Percentiles rank a stretch among this genome's conserved stretches.
Conservation (phyloP, 1,139 yeast genomes). For the Arxiozyma bovina region DNA sequence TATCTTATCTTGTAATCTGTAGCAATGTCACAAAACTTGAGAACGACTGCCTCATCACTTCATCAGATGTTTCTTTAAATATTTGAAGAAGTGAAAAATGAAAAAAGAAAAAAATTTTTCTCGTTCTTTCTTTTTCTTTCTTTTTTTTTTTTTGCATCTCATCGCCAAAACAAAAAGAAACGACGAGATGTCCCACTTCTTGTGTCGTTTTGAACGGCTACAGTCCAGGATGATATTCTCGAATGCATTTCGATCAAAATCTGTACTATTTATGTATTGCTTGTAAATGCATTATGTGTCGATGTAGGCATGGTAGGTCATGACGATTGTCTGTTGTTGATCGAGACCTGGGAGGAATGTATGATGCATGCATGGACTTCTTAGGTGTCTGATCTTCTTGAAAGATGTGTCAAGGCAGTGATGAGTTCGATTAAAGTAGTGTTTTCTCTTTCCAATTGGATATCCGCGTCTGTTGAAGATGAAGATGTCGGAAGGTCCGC, state of each 20-base stretch:
- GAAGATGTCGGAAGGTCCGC: not conserved
- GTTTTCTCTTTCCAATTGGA: not conserved
- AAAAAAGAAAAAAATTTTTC: no score
- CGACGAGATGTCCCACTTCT: not conserved
- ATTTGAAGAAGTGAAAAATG: not conserved
- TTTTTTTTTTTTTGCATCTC: no score
- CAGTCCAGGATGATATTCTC: not conserved
- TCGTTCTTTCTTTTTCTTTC: no score
- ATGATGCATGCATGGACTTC: not conserved
- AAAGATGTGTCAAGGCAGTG: conserved; percentile 1
- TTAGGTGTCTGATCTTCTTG: not conserved
- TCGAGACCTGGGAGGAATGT: no score
- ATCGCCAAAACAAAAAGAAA: not conserved
- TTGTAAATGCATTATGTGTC: no score
- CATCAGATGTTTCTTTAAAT: not conserved
- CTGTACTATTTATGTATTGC: no score
- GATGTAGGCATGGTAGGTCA: no score
- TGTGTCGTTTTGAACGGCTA: not conserved
- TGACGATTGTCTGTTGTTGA: no score
- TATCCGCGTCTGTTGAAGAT: not conserved
- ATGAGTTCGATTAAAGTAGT: not conserved
- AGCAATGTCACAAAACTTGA: not conserved
- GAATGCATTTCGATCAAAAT: no score
- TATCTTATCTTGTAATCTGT: no score
- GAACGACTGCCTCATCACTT: not conserved